phyloP scores from a whole-genome alignment of 2,329 filamentous ascomycete genomes.

The Berkeleyomyces basicola region DNA sequence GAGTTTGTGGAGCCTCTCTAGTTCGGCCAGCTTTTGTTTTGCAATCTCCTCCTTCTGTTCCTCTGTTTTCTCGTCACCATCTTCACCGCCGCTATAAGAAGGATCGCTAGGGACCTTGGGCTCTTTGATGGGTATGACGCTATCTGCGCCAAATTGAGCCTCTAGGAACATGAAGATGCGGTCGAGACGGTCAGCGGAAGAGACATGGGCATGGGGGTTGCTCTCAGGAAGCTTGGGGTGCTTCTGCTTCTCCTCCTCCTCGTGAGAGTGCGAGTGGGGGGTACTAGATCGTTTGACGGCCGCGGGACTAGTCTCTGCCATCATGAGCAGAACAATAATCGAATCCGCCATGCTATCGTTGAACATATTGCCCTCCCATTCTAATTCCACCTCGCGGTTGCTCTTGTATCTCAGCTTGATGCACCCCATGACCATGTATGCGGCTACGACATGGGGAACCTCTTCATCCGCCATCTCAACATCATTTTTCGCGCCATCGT shows the following conservation, averaged over 20 bases:
- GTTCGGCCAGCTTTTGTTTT: conserved; percentile 46
- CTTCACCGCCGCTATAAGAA: conserved; percentile 19
- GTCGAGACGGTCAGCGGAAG: conserved; percentile 59
- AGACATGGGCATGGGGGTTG: conserved; percentile 60
- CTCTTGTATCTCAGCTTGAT: conserved; percentile 63
- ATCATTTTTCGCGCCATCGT: conserved; percentile 21
- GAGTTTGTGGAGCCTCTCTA: conserved; percentile 62
- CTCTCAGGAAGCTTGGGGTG: conserved; percentile 21
- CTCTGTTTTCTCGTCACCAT: conserved; percentile 19
- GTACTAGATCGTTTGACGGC: conserved; percentile 58
- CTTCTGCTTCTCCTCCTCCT: conserved; percentile 20
- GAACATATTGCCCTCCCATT: conserved; percentile 96
- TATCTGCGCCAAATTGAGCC: conserved; percentile 79
- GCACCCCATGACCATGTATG: conserved; percentile 74
- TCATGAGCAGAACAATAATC: conserved; percentile 80
- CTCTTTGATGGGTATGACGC: conserved; percentile 58
- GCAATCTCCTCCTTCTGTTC: conserved; percentile 33
- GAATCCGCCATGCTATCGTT: conserved; percentile 98
- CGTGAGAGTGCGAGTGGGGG: conserved; percentile 22
- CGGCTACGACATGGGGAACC: conserved; percentile 34
- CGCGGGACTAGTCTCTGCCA: conserved; percentile 83
- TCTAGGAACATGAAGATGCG: conserved; percentile 92
- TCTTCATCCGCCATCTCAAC: conserved; percentile 49
- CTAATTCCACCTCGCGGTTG: conserved; percentile 69
- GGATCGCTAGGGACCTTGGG: conserved; percentile 31